phyloP scores from a whole-genome alignment of 306 rosid genomes.

The Acacia acuminata region DNA sequence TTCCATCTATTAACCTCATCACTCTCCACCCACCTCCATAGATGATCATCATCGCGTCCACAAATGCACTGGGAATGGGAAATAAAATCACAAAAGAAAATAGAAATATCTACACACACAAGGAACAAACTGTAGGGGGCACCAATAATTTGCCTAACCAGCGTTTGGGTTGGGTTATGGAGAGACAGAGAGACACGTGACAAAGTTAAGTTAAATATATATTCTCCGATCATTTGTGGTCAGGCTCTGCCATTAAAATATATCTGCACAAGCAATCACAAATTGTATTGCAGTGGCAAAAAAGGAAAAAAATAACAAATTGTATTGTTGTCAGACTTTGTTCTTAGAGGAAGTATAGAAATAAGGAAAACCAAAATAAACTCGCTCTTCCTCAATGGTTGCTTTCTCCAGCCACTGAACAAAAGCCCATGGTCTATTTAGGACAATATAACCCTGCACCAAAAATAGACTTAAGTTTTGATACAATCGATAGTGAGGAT shows the following conservation, averaged over 20 bases:
- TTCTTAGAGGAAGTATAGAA: constrained; percentile 8
- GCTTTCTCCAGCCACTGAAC: constrained; percentile 97
- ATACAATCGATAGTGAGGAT: neutral
- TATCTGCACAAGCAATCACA: constrained; percentile 65
- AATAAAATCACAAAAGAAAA: neutral
- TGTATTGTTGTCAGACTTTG: constrained; percentile 29
- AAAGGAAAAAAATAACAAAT: constrained; percentile 27
- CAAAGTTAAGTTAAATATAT: neutral
- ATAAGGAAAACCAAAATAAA: constrained; percentile 10
- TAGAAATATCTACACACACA: no score
- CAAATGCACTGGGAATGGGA: neutral
- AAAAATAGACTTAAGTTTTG: constrained; percentile 17
- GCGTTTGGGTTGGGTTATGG: no score
- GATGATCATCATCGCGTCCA: neutral
- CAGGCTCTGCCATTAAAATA: constrained; percentile 98
- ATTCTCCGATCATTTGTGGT: constrained; percentile 37
- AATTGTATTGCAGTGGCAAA: neutral
- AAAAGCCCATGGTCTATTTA: constrained; percentile 97
- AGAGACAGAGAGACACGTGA: neutral
- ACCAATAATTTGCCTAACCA: no score
- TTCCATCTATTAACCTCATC: neutral
- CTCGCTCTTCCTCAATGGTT: constrained; percentile 81
- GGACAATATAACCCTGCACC: constrained; percentile 82
- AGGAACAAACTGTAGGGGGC: no score
- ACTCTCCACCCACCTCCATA: neutral